These are phyloP conservation scores for Chrysosporium keratinophilum DNA, from an alignment of 2,329 filamentous ascomycete species.

Conservation along the genomic window DNA sequence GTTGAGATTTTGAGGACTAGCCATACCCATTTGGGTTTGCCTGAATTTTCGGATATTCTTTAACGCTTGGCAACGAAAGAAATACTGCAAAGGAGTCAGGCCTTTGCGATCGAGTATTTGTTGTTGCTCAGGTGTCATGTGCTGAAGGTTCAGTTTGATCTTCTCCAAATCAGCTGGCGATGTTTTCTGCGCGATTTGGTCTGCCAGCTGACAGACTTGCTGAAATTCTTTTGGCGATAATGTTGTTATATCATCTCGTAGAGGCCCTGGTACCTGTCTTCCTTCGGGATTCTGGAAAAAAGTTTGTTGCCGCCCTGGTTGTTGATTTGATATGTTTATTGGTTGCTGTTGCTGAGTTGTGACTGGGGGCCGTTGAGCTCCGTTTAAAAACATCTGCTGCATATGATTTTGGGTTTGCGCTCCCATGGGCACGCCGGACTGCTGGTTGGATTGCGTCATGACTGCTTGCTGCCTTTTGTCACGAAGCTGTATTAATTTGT, in stretches of 20 bases:
- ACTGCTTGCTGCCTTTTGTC: conserved; percentile 37
- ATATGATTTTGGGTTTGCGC: conserved; percentile 30
- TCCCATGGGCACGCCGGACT: conserved; percentile 25
- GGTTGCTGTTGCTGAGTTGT: conserved; percentile 22
- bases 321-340: conserved; percentile 14
- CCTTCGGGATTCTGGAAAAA: conserved; percentile 22
- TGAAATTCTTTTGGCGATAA: conserved; percentile 35
- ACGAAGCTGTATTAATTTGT: conserved; percentile 37
- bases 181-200: conserved; percentile 38
- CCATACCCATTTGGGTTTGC: conserved; percentile 25
- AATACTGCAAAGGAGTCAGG: conserved; percentile 42
- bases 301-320: conserved; percentile 23
- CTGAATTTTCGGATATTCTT: conserved; percentile 32
- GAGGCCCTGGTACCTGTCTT: conserved; percentile 22
- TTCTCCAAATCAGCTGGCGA: conserved; percentile 38
- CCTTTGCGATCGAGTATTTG: conserved; percentile 37
- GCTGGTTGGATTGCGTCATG: conserved; percentile 29
- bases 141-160: conserved; percentile 38
- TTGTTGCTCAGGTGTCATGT: conserved; percentile 40
- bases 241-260: conserved; percentile 27
- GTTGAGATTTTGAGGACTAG: conserved; percentile 22
- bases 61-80: conserved; percentile 42
- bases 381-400: conserved; percentile 26
- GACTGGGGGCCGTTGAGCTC: conserved; percentile 8
- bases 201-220: conserved; percentile 39